Conservation (phyloP, 768 basidiomycete genomes). For the Boletus sensibilis region DNA sequence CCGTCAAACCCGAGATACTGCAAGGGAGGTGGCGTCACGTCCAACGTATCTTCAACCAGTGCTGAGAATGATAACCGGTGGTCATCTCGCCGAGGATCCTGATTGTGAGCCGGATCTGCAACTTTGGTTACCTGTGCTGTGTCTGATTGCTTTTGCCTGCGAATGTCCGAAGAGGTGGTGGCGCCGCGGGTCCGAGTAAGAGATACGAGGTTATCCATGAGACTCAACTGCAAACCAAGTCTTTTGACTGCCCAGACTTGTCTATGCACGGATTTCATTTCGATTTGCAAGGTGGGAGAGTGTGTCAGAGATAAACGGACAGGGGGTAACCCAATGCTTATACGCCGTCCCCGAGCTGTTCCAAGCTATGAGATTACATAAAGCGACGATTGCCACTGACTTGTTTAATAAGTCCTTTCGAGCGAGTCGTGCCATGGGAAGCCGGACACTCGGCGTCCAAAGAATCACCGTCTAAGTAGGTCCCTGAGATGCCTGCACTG, state of each 20-base stretch:
- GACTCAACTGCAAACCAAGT: background rate
- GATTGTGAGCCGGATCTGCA: background rate
- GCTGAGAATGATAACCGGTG: background rate
- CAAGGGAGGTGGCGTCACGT: background rate
- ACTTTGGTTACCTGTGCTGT: background rate
- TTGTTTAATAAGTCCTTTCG: too few relatives aligned
- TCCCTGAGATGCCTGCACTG: too few relatives aligned
- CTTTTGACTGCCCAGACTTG: background rate
- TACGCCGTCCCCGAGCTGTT: too few relatives aligned
- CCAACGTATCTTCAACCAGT: background rate
- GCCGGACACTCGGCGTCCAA: background rate
- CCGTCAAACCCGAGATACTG: background rate
- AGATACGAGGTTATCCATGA: background rate
- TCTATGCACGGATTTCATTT: too few relatives aligned
- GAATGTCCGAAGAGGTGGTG: background rate
- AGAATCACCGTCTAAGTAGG: background rate
- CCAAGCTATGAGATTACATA: background rate
- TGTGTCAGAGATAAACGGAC: background rate
- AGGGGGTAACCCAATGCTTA: background rate
- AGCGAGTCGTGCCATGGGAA: background rate
- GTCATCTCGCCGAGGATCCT: background rate
- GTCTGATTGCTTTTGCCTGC: background rate
- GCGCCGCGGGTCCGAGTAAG: background rate
- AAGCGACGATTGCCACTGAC: too few relatives aligned
- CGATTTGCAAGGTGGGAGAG: too few relatives aligned